Base-by-base conservation (phyloP, 2,329 filamentous ascomycete species). In the Pseudogymnoascus sp. region DNA sequence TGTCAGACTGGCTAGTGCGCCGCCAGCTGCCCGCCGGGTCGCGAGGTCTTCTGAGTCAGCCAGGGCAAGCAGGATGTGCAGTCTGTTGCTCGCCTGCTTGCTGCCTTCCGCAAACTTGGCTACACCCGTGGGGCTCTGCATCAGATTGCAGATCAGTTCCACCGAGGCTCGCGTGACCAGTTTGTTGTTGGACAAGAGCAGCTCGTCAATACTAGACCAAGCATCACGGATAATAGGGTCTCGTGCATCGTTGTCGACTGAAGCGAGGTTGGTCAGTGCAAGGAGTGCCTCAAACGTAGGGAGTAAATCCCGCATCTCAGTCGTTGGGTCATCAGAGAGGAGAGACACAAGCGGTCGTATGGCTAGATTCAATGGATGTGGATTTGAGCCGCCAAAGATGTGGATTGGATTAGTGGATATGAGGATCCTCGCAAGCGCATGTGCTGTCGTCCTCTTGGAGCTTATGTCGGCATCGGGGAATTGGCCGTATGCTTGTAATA, bases 211-310 rank as follows among this genome's bases (percentile, higher is more conserved):
- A 17, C 84, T 84, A 0, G 84, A 72, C 84, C 90, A 96, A 0
- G 87, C 84, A 3, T 82, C 78, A 8, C 88, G 84, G 36, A 96
- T 84, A 58, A 96, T 92, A 13, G 81, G 78, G 36, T 82, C 79
- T 47, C 87, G 82, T 5, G 83, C 81, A 5, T 85, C 82, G 35
- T 75, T 70, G 60, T 92, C 87, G 10, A 87, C 83, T 0, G 90
- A 95, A 0, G 93, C 94, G 6, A 99, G 83, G 68, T 99, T 99
- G 0, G 94, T 97, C 36, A 99, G 82, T 0, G 94, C 93, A 73
- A 97, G 88, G 7, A 99, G 81, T 0, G 88, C 82, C 74, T 99
- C 94, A 67, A 97, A 99, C 0, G 89, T 86, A 0, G 94, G 92
- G 0, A 99, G 81, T 11, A 97, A 83, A 72, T 96, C 89, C 59